Conservation (phyloP, 2,329 filamentous ascomycete genomes). For the Colletotrichum liaoningense region DNA sequence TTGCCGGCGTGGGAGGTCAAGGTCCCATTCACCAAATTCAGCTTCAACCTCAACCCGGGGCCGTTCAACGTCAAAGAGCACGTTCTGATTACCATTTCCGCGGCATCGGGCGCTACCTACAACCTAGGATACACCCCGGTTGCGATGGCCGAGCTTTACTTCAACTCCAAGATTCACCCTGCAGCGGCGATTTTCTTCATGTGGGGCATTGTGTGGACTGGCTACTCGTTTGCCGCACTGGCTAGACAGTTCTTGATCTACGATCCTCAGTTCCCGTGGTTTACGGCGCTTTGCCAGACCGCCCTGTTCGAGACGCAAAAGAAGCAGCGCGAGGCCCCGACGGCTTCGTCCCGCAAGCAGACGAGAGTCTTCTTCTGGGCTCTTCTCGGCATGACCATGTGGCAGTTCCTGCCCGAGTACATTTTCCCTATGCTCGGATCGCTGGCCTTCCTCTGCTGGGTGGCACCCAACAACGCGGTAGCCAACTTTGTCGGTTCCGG, state of each 20-base stretch:
- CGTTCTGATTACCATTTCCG: conserved; percentile 60
- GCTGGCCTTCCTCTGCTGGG: conserved; percentile 68
- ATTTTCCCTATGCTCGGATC: conserved; percentile 31
- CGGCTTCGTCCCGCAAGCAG: conserved; percentile 60
- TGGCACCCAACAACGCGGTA: conserved; percentile 67
- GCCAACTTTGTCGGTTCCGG: conserved; percentile 72
- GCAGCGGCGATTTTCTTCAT: conserved; percentile 70
- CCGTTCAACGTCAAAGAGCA: conserved; percentile 61
- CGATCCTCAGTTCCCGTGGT: conserved; percentile 59
- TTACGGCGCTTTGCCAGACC: conserved; percentile 57
- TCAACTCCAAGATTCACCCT: conserved; percentile 61
- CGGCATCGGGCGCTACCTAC: conserved; percentile 63
- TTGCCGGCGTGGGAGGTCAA: conserved; percentile 59
- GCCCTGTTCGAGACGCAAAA: conserved; percentile 69
- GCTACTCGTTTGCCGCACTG: conserved; percentile 69
- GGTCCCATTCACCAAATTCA: conserved; percentile 58
- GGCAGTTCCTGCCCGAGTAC: conserved; percentile 31
- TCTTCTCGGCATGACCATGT: conserved; percentile 58
- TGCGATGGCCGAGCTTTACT: conserved; percentile 66
- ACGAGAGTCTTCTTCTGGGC: conserved; percentile 68
- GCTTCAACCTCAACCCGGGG: conserved; percentile 61
- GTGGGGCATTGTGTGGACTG: conserved; percentile 66
- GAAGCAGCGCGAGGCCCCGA: conserved; percentile 62
- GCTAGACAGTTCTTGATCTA: conserved; percentile 68
- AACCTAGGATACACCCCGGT: conserved; percentile 45